Base-by-base conservation (phyloP, 2,329 filamentous ascomycete species). In the Sclerotinia sclerotiorum region DNA sequence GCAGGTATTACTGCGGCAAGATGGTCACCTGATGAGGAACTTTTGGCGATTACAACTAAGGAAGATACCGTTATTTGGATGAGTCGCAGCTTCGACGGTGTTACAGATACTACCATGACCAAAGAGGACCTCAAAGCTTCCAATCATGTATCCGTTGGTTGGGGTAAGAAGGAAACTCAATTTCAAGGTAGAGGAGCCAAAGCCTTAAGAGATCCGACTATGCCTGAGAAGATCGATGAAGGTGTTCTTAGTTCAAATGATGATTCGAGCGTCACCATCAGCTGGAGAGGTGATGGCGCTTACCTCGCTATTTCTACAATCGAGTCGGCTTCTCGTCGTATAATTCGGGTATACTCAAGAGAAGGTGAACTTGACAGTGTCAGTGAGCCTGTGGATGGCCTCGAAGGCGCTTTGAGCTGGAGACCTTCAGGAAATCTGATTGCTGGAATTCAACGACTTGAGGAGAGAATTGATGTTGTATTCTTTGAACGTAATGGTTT, bases 401-500 rank as follows among this genome's bases (percentile, higher is more conserved):
- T 99, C n/a, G 94, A 97, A 78, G 88, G 88, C 19, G 85, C 91
- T 54, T 79, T 99, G 69, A 97, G 92, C 80, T 99, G 95, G 95
- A 86, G 94, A 71, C 95, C 95, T 2, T 87, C 88, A 19, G 95
- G 95, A 0, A 97, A 97, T 76, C 82, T 98, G 32, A 90, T 99
- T 74, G 93, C 94, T n/a, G 87, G 91, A 49, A 87, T 97, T 56
- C 93, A 96, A 78, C 85, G 92, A 21, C 79, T 87, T n/a, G 78
- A 84, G 1, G 86, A 90, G 60, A 84, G 84, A n/a, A 81, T 92
- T 27, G 90, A 97, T 73, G 88, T 98, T 56, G 88, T 97, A 3
- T 99, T 99, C 79, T 99, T 99, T 74, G 95, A 99, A 81, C 86
- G 94, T 65, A 99, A 99, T 75, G 95, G 95, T n/a, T 84, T 99